Conservation (phyloP, 352 stramenopile genomes). For the Paralagenidium karlingii region DNA sequence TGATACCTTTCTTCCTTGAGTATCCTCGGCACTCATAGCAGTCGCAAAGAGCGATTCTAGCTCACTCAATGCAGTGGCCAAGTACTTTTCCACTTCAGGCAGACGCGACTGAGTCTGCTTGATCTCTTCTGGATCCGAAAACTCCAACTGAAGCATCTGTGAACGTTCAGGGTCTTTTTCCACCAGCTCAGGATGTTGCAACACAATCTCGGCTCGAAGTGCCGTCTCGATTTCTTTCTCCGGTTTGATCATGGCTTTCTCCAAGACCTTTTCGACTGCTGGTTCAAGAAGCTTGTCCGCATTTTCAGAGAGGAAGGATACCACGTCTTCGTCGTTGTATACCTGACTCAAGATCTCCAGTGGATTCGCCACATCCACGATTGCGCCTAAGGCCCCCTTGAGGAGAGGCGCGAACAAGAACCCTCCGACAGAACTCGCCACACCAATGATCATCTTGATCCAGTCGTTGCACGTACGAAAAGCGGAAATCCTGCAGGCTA, state of each 20-base stretch:
- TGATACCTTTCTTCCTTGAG: too few relatives aligned
- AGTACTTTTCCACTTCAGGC: too few relatives aligned
- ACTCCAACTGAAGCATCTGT: too few relatives aligned
- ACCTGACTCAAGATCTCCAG: constrained; percentile 8
- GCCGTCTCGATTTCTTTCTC: constrained; percentile 7
- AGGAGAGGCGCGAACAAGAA: constrained; percentile 12
- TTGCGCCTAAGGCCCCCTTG: constrained; percentile 10
- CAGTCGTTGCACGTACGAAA: constrained; percentile 3
- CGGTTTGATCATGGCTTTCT: constrained; percentile 2
- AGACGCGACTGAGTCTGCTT: too few relatives aligned
- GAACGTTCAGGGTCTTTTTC: too few relatives aligned
- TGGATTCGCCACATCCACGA: constrained; percentile 13
- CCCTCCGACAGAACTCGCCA: constrained; percentile 7
- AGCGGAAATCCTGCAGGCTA: constrained; percentile 6
- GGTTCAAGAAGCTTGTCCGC: constrained; percentile 1
- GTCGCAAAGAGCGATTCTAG: too few relatives aligned
- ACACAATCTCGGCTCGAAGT: constrained; percentile 8
- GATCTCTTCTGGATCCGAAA: too few relatives aligned
- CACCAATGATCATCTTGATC: constrained; percentile 8
- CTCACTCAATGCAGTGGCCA: too few relatives aligned
- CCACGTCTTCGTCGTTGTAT: constrained; percentile 7
- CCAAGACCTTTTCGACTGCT: constrained; percentile 2
- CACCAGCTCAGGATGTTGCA: constrained; percentile 7
- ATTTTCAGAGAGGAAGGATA: too few relatives aligned
- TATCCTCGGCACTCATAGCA: too few relatives aligned